Evolutionary conservation across 2,329 filamentous ascomycete genomes (phyloP).

Genomic region (Camptophora hylomeconis): DNA sequence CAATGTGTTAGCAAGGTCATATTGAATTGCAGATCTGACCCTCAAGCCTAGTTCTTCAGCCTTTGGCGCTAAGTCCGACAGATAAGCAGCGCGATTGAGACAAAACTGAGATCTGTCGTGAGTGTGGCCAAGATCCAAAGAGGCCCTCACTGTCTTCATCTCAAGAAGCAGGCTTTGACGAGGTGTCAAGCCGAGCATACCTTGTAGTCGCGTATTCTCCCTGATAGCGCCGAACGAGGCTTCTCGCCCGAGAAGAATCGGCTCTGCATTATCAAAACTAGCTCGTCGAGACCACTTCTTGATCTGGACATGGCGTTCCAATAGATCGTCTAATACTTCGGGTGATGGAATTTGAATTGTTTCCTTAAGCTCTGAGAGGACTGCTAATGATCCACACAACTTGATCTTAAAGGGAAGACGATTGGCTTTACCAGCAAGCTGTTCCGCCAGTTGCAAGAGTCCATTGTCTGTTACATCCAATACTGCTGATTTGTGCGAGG

Average conservation of each 20-base stretch:
- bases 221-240: slow-evolving; percentile 71
- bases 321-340: too few relatives aligned
- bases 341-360: too few relatives aligned
- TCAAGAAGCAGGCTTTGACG: slow-evolving; percentile 58
- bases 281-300: slow-evolving; percentile 2
- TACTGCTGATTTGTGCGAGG: too few relatives aligned
- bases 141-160: slow-evolving; percentile 61
- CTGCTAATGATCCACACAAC: too few relatives aligned
- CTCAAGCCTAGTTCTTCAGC: slow-evolving; percentile 60
- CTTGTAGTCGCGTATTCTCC: slow-evolving; percentile 51
- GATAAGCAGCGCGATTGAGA: slow-evolving; percentile 66
- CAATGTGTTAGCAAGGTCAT: slow-evolving; percentile 77
- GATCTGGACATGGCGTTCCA: too few relatives aligned
- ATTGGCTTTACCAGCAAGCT: neutral
- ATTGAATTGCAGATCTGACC: slow-evolving; percentile 62
- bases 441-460: neutral
- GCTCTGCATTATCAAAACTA: slow-evolving; percentile 52
- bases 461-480: slow-evolving; percentile 1
- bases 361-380: too few relatives aligned
- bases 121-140: slow-evolving; percentile 61
- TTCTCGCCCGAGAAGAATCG: slow-evolving; percentile 69
- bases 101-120: slow-evolving; percentile 79
- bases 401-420: too few relatives aligned
- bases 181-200: slow-evolving; percentile 46
- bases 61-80: slow-evolving; percentile 62